Base-by-base conservation (phyloP, 148 eudicot genomes). In the Rhododendron griersonianum region DNA sequence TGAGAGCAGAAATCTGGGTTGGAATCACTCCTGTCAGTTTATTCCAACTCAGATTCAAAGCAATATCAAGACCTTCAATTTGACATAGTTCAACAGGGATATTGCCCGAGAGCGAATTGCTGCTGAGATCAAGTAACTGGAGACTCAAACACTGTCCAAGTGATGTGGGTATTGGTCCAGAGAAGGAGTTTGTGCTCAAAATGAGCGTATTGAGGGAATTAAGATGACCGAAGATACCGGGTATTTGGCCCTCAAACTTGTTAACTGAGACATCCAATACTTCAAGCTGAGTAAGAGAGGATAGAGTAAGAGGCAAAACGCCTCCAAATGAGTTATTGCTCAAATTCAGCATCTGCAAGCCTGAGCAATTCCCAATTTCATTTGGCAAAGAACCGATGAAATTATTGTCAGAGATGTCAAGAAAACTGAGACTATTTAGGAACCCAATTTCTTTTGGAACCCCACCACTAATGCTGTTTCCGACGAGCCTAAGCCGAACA, bases 41-140 rank as follows among this genome's bases (percentile, higher is more conserved):
- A 48, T 95, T 95, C 87, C 90, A 86, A 82, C 98, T 95, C 51
- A 95, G 88, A 85, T 95, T 95, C 11, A 94, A 85, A 47, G 96
- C 95, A 35, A 95, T 95, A 48, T 93, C 96, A 61, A 95, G 93
- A 4, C 93, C 91, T 84, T 92, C 91, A 14, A 94, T 92, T 84
- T 92, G 84, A 33, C 90, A 91, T 57, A 95, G 44, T 85, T 92
- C 93, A 21, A 33, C 41, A 6, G 98, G 96, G 67, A 95, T 92
- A 44, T 78, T 83, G 11, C 95, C 98, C 16, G 63, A 76, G 71
- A 95, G 92, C 82, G 71, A 87, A 61, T 95, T 95, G 87, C 87
- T 90, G 85, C 98, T 90, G 15, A 95, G 90, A 92, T 95, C 98
- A 87, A 95, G 94, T 90, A 95, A 88, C 45, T 95, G 98, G 33